phyloP scores from a whole-genome alignment of 2,329 filamentous ascomycete genomes.

The Erysiphe neolycopersici region DNA sequence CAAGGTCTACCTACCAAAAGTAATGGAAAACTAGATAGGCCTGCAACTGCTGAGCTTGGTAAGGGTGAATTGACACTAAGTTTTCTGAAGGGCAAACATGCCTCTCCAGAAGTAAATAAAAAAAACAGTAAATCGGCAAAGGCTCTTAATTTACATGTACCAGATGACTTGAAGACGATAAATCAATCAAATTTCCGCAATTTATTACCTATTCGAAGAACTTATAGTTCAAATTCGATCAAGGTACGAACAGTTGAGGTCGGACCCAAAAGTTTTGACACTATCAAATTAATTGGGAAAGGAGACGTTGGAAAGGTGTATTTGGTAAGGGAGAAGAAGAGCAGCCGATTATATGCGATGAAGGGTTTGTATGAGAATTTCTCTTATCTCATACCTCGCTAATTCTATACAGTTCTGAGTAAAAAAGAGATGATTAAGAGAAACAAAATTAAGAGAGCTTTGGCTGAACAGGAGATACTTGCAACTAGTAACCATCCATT shows the following conservation, averaged over 20 bases:
- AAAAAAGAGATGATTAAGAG: slow-evolving; percentile 99
- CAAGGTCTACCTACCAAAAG: slow-evolving; percentile 58
- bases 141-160: slow-evolving; percentile 17
- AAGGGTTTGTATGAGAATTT: slow-evolving; percentile 37
- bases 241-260: slow-evolving; percentile 96
- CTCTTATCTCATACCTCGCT: slow-evolving; percentile 1
- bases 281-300: slow-evolving; percentile 98
- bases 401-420: slow-evolving; percentile 46
- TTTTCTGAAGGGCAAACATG: slow-evolving; percentile 19
- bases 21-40: slow-evolving; percentile 35
- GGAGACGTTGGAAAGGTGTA: slow-evolving; percentile 98
- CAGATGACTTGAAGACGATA: slow-evolving; percentile 31
- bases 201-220: slow-evolving; percentile 60
- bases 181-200: slow-evolving; percentile 40
- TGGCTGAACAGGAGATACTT: slow-evolving; percentile 93
- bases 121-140: slow-evolving; percentile 7
- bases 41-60: slow-evolving; percentile 61
- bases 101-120: slow-evolving; percentile 21
- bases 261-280: slow-evolving; percentile 85
- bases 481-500: slow-evolving; percentile 98
- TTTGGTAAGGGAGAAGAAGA: slow-evolving; percentile 93
- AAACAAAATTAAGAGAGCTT: slow-evolving; percentile 96
- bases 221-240: slow-evolving; percentile 97
- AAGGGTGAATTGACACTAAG: slow-evolving; percentile 49
- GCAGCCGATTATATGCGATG: slow-evolving; percentile 84